Conservation (phyloP, 2,329 filamentous ascomycete species). For the Ophiocordyceps camponoti-floridani region DNA sequence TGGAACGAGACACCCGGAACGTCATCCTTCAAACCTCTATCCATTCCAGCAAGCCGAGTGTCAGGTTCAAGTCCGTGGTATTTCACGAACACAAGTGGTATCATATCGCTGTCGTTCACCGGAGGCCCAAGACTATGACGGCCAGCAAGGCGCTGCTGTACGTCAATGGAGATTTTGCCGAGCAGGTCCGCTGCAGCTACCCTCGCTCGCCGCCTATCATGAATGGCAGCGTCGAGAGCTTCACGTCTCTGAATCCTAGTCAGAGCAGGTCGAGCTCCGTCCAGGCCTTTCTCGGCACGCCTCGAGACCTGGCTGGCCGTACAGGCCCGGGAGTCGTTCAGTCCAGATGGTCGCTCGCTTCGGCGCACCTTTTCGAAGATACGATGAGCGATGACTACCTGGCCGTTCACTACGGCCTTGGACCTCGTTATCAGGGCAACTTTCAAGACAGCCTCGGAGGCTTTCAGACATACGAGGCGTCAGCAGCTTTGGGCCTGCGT, state of each 20-base stretch:
- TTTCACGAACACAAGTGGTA: conserved; percentile 78
- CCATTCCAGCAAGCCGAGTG: conserved; percentile 67
- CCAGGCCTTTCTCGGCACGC: conserved; percentile 86
- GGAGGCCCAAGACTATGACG: conserved; percentile 54
- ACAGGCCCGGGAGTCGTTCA: conserved; percentile 54
- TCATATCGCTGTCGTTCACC: conserved; percentile 78
- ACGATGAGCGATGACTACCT: conserved; percentile 80
- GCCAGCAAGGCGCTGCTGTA: conserved; percentile 75
- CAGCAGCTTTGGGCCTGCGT: conserved; percentile 72
- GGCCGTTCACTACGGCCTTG: conserved; percentile 77
- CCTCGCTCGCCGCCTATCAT: conserved; percentile 55
- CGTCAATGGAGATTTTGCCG: conserved; percentile 82
- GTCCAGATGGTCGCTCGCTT: conserved; percentile 78
- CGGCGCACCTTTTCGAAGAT: conserved; percentile 77
- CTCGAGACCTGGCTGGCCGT: conserved; percentile 64
- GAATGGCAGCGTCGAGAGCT: conserved; percentile 46
- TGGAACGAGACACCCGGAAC: conserved; percentile 84
- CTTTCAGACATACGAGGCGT: conserved; percentile 91
- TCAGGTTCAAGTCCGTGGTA: conserved; percentile 71
- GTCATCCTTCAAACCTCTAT: conserved; percentile 95
- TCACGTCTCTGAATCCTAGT: conserved; percentile 48
- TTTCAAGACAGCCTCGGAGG: conserved; percentile 92
- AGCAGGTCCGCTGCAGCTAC: conserved; percentile 81
- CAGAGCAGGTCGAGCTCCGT: conserved; percentile 46
- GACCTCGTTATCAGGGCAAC: conserved; percentile 83